A percentile compares a stretch with the other conserved stretches of the same genome.
Evolutionary conservation across 2,329 filamentous ascomycete species (phyloP).

Genomic region (Fusarium lyarnte): DNA sequence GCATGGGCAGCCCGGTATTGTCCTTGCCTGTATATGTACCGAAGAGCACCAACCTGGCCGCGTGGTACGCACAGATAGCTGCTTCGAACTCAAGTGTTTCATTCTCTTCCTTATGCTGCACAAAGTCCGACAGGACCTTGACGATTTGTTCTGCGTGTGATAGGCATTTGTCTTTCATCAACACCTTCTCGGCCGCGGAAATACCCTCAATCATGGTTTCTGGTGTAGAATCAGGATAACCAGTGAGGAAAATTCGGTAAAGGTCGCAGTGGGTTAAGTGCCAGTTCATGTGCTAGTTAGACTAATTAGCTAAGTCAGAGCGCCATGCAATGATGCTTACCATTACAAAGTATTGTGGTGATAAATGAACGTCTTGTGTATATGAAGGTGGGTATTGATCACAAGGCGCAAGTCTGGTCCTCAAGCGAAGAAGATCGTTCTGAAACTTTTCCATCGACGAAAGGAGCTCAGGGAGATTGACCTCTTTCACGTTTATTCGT

Average conservation of each 20-base stretch:
- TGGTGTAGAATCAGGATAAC: constrained; percentile 53
- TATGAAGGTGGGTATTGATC: constrained; percentile 36
- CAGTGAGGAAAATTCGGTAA: constrained; percentile 54
- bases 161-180: constrained; percentile 47
- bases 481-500: constrained; percentile 40
- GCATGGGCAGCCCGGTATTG: constrained; percentile 41
- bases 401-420: constrained; percentile 30
- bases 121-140: constrained; percentile 47
- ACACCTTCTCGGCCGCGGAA: constrained; percentile 28
- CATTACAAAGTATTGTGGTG: constrained; percentile 37
- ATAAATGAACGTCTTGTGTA: constrained; percentile 24
- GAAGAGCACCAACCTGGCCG: constrained; percentile 51
- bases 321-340: not conserved
- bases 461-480: constrained; percentile 38
- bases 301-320: not conserved
- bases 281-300: constrained; percentile 46
- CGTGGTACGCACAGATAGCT: constrained; percentile 56
- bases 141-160: constrained; percentile 53
- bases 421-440: constrained; percentile 39
- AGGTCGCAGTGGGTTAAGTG: constrained; percentile 57
- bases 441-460: constrained; percentile 41
- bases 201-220: constrained; percentile 47
- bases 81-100: constrained; percentile 52
- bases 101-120: constrained; percentile 42
- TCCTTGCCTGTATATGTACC: constrained; percentile 39